Conservation (phyloP, 805 yeast genomes). For the Ogataea nakhonphanomensis region DNA sequence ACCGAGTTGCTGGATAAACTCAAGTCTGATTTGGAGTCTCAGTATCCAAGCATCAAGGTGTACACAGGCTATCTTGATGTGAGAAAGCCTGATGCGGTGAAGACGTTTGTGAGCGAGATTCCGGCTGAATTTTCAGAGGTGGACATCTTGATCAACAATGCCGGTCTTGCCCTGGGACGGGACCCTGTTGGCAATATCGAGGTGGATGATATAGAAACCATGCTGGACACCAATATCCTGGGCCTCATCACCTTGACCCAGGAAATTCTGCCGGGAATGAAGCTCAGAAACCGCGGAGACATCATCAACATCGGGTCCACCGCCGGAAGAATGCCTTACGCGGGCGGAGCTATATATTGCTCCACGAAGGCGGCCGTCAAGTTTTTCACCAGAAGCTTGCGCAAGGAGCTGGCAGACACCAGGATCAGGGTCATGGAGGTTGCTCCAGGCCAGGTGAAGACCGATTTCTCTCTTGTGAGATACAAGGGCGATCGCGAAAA, state of each 20-base stretch:
- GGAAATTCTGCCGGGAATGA: slow-evolving; percentile 40
- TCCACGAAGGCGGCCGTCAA: slow-evolving; percentile 63
- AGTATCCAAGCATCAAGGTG: slow-evolving; percentile 48
- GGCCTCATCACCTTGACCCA: slow-evolving; percentile 46
- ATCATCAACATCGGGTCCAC: slow-evolving; percentile 65
- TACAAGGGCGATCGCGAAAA: slow-evolving; percentile 52
- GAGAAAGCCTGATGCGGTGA: slow-evolving; percentile 47
- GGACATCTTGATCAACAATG: slow-evolving; percentile 64
- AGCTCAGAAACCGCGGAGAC: slow-evolving; percentile 46
- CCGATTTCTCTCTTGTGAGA: slow-evolving; percentile 61
- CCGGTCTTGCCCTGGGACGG: slow-evolving; percentile 44
- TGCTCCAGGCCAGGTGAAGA: slow-evolving; percentile 69
- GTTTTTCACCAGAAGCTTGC: slow-evolving; percentile 42
- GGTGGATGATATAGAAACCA: slow-evolving; percentile 37
- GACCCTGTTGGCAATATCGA: slow-evolving; percentile 41
- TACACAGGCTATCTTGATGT: slow-evolving; percentile 54
- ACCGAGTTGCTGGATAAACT: slow-evolving; percentile 52
- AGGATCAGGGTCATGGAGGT: slow-evolving; percentile 62
- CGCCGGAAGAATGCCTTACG: slow-evolving; percentile 70
- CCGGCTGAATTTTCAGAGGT: slow-evolving; percentile 56
- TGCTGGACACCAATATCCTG: slow-evolving; percentile 46
- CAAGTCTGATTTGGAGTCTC: slow-evolving; percentile 41
- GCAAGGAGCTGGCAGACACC: slow-evolving; percentile 35
- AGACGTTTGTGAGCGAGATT: slow-evolving; percentile 47
- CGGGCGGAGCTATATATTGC: slow-evolving; percentile 70